A percentile compares a stretch with the other conserved stretches of the same genome.
phyloP scores from a whole-genome alignment of 352 stramenopile genomes.

The Globisporangium carolinianum region DNA sequence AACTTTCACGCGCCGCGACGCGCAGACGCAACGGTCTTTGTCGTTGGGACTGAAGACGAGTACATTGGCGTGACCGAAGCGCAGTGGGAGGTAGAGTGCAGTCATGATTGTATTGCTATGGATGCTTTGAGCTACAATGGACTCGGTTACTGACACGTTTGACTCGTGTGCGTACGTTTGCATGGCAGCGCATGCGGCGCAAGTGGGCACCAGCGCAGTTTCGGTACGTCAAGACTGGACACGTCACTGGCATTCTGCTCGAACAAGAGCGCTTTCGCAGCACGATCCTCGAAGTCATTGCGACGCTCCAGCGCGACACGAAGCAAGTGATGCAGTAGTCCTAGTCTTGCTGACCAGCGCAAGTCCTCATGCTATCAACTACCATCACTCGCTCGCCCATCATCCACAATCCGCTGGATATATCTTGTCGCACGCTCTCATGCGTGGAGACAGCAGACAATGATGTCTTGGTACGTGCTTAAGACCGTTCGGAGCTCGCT shows the following conservation, averaged over 20 bases:
- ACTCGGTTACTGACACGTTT: no score
- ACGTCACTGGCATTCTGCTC: conserved; percentile 76
- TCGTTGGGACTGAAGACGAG: conserved; percentile 69
- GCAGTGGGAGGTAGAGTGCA: conserved; percentile 40
- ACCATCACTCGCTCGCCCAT: background rate
- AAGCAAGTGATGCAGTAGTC: background rate
- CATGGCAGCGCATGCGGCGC: conserved; percentile 31
- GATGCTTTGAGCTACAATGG: background rate
- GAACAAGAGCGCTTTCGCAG: conserved; percentile 59
- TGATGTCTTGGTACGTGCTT: conserved; percentile 82
- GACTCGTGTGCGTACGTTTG: background rate
- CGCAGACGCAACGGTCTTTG: conserved; percentile 66
- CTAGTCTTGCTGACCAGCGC: background rate
- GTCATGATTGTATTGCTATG: background rate
- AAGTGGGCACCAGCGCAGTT: conserved; percentile 57
- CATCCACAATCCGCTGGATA: background rate
- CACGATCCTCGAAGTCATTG: conserved; percentile 63
- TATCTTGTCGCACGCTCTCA: background rate
- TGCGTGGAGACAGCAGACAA: conserved; percentile 69
- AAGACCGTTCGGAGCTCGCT: conserved; percentile 76
- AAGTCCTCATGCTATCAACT: background rate
- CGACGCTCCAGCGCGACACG: conserved; percentile 12
- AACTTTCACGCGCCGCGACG: conserved; percentile 64
- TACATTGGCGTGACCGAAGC: conserved; percentile 60
- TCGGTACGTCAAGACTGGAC: conserved; percentile 56